Evolutionary conservation across 441 rosid species (phyloP).

Genomic region (Mallotus repandus): DNA sequence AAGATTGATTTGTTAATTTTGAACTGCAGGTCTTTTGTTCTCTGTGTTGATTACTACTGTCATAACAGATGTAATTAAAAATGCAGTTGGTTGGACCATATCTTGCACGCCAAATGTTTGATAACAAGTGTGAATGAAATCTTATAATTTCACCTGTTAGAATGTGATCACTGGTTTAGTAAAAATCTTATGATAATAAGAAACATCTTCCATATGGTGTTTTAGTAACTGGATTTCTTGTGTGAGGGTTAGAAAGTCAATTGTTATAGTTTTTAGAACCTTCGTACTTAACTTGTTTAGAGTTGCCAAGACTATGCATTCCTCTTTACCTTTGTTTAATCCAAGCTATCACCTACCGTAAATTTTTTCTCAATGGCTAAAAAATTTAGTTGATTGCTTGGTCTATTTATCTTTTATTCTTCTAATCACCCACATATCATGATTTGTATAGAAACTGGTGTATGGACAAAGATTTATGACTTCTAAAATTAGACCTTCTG

Average conservation of each 20-base stretch:
- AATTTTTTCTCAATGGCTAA: constrained; percentile 11
- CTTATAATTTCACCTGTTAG: not conserved
- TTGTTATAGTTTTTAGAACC: not conserved
- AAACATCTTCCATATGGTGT: not conserved
- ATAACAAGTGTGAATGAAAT: no score
- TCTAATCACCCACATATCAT: constrained; percentile 13
- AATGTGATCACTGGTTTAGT: no score
- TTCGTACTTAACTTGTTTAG: not conserved
- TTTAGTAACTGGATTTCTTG: not conserved
- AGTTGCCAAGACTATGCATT: not conserved
- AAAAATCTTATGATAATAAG: no score
- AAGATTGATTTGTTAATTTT: no score
- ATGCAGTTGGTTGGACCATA: no score
- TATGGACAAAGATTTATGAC: constrained; percentile 80
- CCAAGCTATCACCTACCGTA: constrained; percentile 6
- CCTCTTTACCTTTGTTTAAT: not conserved
- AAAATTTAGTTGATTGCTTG: constrained; percentile 7
- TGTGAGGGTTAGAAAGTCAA: not conserved
- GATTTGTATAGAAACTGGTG: constrained; percentile 57
- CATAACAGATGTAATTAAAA: no score
- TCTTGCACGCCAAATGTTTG: no score
- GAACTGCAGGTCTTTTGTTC: no score
- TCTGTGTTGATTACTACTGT: no score
- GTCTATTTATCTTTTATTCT: constrained; percentile 6
- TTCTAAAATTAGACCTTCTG: constrained; percentile 73